Evolutionary conservation across 73 alveolate genomes (phyloP).

Genomic region (Blepharisma japonicum): DNA sequence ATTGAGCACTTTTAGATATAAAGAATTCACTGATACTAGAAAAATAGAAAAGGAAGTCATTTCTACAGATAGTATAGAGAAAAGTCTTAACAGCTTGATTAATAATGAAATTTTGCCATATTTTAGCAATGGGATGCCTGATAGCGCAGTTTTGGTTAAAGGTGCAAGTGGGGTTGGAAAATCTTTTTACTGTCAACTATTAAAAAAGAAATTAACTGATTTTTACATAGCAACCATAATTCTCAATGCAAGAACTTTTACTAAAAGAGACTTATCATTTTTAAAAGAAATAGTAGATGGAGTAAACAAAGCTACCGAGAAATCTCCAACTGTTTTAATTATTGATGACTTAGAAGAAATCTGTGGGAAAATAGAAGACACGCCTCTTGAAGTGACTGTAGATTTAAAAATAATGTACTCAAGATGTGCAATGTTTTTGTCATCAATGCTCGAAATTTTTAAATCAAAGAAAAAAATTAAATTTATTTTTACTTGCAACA

Average conservation of each 20-base stretch:
- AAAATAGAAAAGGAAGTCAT: background rate
- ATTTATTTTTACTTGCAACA: background rate
- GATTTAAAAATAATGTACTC: background rate
- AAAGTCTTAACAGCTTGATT: background rate
- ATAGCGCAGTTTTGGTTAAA: background rate
- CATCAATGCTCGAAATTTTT: background rate
- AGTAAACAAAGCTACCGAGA: background rate
- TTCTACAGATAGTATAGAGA: background rate
- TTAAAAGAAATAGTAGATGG: background rate
- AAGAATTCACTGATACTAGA: background rate
- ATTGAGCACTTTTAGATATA: background rate
- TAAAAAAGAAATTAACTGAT: background rate
- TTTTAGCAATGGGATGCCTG: no score
- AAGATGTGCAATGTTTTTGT: background rate
- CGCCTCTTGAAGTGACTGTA: background rate
- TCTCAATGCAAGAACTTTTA: background rate
- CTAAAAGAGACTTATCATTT: background rate
- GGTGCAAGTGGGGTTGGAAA: slow-evolving; percentile 22
- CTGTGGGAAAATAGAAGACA: slow-evolving; percentile 20
- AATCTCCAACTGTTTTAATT: slow-evolving; percentile 3
- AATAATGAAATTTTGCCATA: no score
- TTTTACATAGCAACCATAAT: background rate
- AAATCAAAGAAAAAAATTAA: background rate
- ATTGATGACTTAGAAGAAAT: background rate
- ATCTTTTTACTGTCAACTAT: background rate